A percentile compares a stretch with the other conserved stretches of the same genome.
phyloP scores from a whole-genome alignment of 352 stramenopile species.

The Phytopythium mirpurense region DNA sequence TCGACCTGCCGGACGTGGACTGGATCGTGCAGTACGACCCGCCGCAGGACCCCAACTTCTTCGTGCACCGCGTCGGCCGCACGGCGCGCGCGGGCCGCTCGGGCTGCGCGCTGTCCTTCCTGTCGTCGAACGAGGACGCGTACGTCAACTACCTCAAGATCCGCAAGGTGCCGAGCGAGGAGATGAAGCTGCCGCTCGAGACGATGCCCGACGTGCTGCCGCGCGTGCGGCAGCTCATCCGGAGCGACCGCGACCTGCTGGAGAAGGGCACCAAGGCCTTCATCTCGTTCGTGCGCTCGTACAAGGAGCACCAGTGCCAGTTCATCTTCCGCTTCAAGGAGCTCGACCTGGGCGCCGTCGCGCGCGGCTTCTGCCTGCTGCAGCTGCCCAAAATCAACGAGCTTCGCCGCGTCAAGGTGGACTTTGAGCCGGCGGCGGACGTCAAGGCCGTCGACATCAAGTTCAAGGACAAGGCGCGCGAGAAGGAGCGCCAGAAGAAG shows the following conservation, averaged over 20 bases:
- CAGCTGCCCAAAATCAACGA: constrained; percentile 88
- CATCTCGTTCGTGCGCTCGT: constrained; percentile 98
- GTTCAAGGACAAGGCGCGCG: constrained; percentile 95
- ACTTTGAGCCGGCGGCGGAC: constrained; percentile 78
- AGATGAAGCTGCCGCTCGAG: constrained; percentile 63
- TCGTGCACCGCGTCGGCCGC: constrained; percentile 97
- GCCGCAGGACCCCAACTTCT: constrained; percentile 97
- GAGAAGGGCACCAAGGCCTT: constrained; percentile 99
- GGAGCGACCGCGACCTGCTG: constrained; percentile 95
- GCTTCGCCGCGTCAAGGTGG: constrained; percentile 68
- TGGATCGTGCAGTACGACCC: constrained; percentile 99
- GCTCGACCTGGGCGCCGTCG: constrained; percentile 92
- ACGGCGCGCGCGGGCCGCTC: constrained; percentile 93
- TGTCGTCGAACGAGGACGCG: constrained; percentile 95
- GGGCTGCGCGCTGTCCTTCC: constrained; percentile 93
- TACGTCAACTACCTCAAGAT: constrained; percentile 97
- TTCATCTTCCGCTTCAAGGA: constrained; percentile 99
- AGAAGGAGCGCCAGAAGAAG: constrained; percentile 96
- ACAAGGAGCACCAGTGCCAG: constrained; percentile 98
- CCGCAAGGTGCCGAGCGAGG: constrained; percentile 90
- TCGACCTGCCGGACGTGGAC: constrained; percentile 98
- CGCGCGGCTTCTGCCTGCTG: constrained; percentile 78
- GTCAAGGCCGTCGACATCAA: constrained; percentile 91
- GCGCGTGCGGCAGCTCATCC: constrained; percentile 84
- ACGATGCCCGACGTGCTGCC: constrained; percentile 80